Conservation (phyloP, 352 stramenopile genomes). For the Phytophthora fragariaefolia region DNA sequence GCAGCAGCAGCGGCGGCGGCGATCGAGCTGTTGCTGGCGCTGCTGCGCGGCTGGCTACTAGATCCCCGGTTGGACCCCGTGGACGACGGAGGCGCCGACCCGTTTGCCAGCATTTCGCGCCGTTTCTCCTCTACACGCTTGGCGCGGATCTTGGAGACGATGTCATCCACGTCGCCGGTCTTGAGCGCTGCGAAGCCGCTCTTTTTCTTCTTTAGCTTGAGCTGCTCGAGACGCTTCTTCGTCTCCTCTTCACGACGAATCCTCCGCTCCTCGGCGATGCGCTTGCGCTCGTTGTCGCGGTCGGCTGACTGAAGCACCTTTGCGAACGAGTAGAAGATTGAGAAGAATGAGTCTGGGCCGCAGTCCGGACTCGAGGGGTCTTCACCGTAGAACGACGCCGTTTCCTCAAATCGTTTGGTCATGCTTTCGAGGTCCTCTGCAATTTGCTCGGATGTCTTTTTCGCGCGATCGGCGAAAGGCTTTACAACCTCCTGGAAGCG, state of each 20-base stretch:
- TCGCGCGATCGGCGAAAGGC: conserved; percentile 75
- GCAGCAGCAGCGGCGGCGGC: conserved; percentile 5
- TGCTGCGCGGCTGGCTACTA: conserved; percentile 19
- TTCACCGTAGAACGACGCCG: conserved; percentile 76
- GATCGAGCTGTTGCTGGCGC: conserved; percentile 10
- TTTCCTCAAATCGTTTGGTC: conserved; percentile 74
- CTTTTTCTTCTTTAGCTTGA: conserved; percentile 83
- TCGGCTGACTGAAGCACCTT: conserved; percentile 83
- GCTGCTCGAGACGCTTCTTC: conserved; percentile 79
- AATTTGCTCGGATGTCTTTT: conserved; percentile 66
- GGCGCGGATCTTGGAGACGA: conserved; percentile 83
- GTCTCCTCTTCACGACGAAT: conserved; percentile 81
- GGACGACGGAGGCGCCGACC: conserved; percentile 29
- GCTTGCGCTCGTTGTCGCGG: conserved; percentile 86
- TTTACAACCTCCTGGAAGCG: conserved; percentile 80
- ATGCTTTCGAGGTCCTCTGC: conserved; percentile 61
- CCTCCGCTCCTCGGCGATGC: conserved; percentile 78
- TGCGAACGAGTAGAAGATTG: conserved; percentile 86
- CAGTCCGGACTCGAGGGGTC: conserved; percentile 73
- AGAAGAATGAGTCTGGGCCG: conserved; percentile 83
- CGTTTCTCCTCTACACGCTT: conserved; percentile 84
- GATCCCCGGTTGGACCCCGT: conserved; percentile 34
- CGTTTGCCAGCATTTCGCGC: conserved; percentile 57
- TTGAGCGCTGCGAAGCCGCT: conserved; percentile 76
- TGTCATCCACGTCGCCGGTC: conserved; percentile 82